phyloP scores from a whole-genome alignment of 106 monocot genomes.

The Triglochin maritima region DNA sequence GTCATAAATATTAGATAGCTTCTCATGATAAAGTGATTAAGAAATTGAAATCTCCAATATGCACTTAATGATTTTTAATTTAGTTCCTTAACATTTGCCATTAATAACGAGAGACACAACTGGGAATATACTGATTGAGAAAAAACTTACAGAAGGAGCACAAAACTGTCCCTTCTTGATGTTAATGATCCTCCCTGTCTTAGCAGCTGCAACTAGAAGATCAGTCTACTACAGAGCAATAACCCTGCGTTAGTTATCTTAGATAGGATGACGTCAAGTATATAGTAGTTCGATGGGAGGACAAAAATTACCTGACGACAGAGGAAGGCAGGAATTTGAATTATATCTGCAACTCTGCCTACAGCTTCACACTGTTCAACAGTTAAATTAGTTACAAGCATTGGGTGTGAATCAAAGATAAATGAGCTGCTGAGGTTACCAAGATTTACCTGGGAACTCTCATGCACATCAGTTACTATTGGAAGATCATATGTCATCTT shows the following conservation, averaged over 20 bases:
- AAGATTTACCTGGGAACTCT: constrained; percentile 56
- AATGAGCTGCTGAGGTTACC: too few species aligned
- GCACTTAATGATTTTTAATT: not conserved
- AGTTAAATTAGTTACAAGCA: not conserved
- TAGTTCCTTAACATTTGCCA: not conserved
- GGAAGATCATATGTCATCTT: constrained; percentile 75
- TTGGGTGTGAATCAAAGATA: too few species aligned
- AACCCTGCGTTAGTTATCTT: not conserved
- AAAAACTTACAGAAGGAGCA: constrained; percentile 80
- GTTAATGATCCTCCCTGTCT: constrained; percentile 91
- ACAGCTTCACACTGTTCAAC: constrained; percentile 81
- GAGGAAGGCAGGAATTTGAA: constrained; percentile 97
- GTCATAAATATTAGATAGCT: too few species aligned
- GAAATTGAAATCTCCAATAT: too few species aligned
- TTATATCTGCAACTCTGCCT: constrained; percentile 87
- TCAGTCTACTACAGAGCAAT: constrained; percentile 56
- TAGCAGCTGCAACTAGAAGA: constrained; percentile 90
- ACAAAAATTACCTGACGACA: constrained; percentile 66
- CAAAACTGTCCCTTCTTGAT: constrained; percentile 99
- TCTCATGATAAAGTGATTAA: too few species aligned
- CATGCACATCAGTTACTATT: constrained; percentile 92
- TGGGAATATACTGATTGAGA: not conserved
- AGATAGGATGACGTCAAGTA: not conserved
- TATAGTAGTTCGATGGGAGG: not conserved
- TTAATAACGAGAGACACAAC: not conserved